phyloP scores from a whole-genome alignment of 208 protist genomes.

The Trypanosoma scelopori region DNA sequence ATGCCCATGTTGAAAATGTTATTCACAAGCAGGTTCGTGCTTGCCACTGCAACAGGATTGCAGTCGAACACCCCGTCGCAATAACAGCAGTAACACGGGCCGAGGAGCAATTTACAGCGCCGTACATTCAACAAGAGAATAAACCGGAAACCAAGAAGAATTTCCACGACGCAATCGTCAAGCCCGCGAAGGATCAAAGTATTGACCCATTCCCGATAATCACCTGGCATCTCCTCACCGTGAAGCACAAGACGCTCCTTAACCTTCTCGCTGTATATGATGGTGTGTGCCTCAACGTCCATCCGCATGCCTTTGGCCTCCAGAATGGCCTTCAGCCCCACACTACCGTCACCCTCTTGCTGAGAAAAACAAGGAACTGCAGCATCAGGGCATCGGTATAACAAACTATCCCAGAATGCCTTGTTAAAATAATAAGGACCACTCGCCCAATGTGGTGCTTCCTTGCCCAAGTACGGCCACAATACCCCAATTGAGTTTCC shows the following conservation, averaged over 20 bases:
- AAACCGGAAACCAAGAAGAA: slow-evolving; percentile 54
- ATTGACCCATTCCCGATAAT: slow-evolving; percentile 26
- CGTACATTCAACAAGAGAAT: slow-evolving; percentile 51
- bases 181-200: slow-evolving; percentile 63
- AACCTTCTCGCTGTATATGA: slow-evolving; percentile 41
- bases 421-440: background rate
- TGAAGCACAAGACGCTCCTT: slow-evolving; percentile 31
- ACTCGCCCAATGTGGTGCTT: slow-evolving; percentile 21
- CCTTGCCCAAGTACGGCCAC: slow-evolving; percentile 38
- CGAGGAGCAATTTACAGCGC: slow-evolving; percentile 53
- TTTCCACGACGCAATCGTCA: slow-evolving; percentile 45
- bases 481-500: slow-evolving; percentile 10
- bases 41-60: slow-evolving; percentile 39
- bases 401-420: slow-evolving; percentile 1
- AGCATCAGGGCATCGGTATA: background rate
- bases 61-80: slow-evolving; percentile 46
- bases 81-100: slow-evolving; percentile 53
- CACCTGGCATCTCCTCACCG: slow-evolving; percentile 33
- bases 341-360: background rate
- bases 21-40: slow-evolving; percentile 31
- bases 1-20: slow-evolving; percentile 30
- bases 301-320: slow-evolving; percentile 21
- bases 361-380: background rate
- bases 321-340: background rate
- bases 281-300: slow-evolving; percentile 31